Conservation (phyloP, 192 early-diverging fungal species). For the Globomyces pollinis-pini region DNA sequence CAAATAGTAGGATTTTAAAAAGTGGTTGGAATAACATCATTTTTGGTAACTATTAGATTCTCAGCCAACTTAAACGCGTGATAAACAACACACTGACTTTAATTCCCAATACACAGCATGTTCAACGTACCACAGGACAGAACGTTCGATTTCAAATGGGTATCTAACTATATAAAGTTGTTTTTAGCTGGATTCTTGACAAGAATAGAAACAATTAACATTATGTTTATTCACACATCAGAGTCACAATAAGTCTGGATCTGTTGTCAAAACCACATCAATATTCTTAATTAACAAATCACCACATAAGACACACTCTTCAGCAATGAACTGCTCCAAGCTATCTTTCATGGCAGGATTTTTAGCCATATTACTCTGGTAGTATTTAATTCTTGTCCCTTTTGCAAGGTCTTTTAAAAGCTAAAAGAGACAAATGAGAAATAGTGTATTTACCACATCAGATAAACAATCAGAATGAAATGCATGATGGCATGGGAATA, state of each 20-base stretch:
- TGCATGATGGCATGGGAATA: conserved; percentile 92
- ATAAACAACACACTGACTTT: too few species aligned
- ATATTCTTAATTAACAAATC: conserved; percentile 91
- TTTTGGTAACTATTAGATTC: too few species aligned
- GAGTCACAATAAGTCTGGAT: not conserved
- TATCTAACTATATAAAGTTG: too few species aligned
- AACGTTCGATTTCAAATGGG: too few species aligned
- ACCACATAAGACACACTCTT: conserved; percentile 92
- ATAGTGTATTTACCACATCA: conserved; percentile 58
- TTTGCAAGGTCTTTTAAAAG: not conserved
- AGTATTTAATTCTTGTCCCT: not conserved
- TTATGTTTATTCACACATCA: too few species aligned
- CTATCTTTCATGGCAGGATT: conserved; percentile 43
- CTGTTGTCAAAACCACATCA: conserved; percentile 60
- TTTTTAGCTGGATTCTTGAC: too few species aligned
- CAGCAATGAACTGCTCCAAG: conserved; percentile 66
- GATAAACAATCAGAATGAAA: conserved; percentile 93
- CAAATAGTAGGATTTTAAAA: too few species aligned
- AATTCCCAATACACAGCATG: too few species aligned
- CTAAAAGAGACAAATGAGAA: conserved; percentile 4
- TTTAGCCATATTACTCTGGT: conserved; percentile 2
- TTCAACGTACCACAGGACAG: too few species aligned
- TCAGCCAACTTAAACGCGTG: too few species aligned
- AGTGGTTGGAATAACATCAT: too few species aligned
- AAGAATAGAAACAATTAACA: too few species aligned